These are phyloP conservation scores for Corymbia maculata DNA, from an alignment of 345 rosid species.

Conservation along the genomic window DNA sequence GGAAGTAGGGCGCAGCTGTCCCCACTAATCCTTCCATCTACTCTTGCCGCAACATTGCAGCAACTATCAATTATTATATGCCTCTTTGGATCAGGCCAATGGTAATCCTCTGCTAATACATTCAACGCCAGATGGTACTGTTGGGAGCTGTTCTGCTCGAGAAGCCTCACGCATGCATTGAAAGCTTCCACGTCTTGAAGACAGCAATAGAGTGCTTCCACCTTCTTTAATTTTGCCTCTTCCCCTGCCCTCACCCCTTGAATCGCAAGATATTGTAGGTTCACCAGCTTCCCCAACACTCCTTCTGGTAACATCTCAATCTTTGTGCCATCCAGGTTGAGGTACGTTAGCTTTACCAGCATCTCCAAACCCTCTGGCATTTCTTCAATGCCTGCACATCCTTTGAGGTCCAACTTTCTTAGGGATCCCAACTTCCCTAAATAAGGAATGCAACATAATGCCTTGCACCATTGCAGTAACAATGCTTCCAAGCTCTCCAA, in stretches of 20 bases:
- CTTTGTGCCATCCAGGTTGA: not conserved
- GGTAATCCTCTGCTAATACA: too few species aligned
- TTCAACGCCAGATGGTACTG: not conserved
- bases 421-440: not conserved
- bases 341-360: constrained; percentile 1
- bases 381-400: not conserved
- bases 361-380: constrained; percentile 3
- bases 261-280: not conserved
- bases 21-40: not conserved
- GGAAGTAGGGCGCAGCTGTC: not conserved
- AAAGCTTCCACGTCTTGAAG: too few species aligned
- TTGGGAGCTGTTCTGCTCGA: not conserved
- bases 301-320: not conserved
- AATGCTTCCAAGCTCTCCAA: not conserved
- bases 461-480: rapidly evolving
- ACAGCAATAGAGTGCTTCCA: not conserved
- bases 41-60: not conserved
- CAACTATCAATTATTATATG: not conserved
- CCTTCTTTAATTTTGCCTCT: not conserved
- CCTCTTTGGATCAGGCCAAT: not conserved
- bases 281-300: not conserved
- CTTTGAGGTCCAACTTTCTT: not conserved
- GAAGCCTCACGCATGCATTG: not conserved
- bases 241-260: not conserved
- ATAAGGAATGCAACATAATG: not conserved